Conservation (phyloP, 805 yeast species). For the Cyberlindnera americana region DNA sequence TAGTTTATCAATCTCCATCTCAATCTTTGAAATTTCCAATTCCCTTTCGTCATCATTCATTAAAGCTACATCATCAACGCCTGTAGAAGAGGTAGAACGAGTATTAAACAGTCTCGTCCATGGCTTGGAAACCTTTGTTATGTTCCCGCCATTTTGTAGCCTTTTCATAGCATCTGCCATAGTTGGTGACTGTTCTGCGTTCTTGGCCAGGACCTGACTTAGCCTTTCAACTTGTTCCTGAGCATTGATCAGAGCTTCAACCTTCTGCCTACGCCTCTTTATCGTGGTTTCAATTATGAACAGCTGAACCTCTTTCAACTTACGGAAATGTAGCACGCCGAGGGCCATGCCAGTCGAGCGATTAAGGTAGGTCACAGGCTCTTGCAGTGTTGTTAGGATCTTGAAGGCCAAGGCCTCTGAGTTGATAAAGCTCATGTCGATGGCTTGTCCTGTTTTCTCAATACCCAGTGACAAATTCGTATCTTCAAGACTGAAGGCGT, state of each 20-base stretch:
- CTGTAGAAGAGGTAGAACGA: conserved; percentile 5
- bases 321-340: conserved; percentile 55
- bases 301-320: conserved; percentile 51
- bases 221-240: conserved; percentile 31
- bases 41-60: conserved; percentile 35
- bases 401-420: conserved; percentile 38
- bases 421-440: conserved; percentile 66
- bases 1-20: conserved; percentile 35
- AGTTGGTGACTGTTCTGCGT: conserved; percentile 35
- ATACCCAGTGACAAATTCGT: conserved; percentile 48
- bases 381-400: conserved; percentile 34
- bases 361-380: conserved; percentile 35
- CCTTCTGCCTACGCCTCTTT: conserved; percentile 31
- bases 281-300: conserved; percentile 38
- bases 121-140: conserved; percentile 21
- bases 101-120: conserved; percentile 26
- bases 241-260: conserved; percentile 31
- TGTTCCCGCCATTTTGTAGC: conserved; percentile 27
- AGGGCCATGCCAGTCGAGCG: conserved; percentile 32
- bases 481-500: conserved; percentile 55
- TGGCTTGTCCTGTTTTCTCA: conserved; percentile 83
- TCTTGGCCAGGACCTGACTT: conserved; percentile 33
- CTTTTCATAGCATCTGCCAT: conserved; percentile 30
- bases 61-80: conserved; percentile 18
- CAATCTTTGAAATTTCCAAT: conserved; percentile 33